Evolutionary conservation across 805 yeast genomes (phyloP).

Genomic region (Debaryomyces tyrocola): DNA sequence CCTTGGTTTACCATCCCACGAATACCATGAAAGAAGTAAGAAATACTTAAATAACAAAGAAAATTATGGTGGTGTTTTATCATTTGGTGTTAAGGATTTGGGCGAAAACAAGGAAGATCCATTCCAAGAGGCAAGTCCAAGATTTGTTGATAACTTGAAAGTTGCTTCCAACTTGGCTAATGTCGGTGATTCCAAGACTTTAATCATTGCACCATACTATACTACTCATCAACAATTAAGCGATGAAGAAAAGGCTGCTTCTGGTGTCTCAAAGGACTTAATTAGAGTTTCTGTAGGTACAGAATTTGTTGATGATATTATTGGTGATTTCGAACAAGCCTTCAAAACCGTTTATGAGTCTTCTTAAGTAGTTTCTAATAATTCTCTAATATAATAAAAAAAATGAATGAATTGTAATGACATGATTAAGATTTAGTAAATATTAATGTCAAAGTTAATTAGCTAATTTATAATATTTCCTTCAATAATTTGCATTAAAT

Average conservation of each 20-base stretch:
- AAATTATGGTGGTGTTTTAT: conserved; percentile 81
- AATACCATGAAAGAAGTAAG: conserved; percentile 77
- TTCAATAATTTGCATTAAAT: too few relatives aligned
- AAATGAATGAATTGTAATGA: too few relatives aligned
- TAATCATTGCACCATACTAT: conserved; percentile 93
- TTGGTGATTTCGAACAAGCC: conserved; percentile 85
- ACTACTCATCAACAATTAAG: conserved; percentile 93
- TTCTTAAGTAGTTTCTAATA: neutral
- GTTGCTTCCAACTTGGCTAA: conserved; percentile 92
- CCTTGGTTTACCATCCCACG: conserved; percentile 81
- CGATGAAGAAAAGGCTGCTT: conserved; percentile 73
- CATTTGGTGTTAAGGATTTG: conserved; percentile 82
- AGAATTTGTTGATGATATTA: conserved; percentile 87
- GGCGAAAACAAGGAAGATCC: conserved; percentile 50
- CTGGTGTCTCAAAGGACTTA: conserved; percentile 88
- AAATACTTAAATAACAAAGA: conserved; percentile 61
- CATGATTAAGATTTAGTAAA: too few relatives aligned
- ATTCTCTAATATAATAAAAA: too few relatives aligned
- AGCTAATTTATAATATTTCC: too few relatives aligned
- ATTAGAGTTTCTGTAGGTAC: conserved; percentile 90
- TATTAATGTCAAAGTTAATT: too few relatives aligned
- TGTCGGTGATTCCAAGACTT: conserved; percentile 94
- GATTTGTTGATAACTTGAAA: conserved; percentile 79
- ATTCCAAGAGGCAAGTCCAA: conserved; percentile 76
- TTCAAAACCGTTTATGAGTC: conserved; percentile 58